Conservation (phyloP, 805 yeast genomes). For the Candida vaughaniae region DNA sequence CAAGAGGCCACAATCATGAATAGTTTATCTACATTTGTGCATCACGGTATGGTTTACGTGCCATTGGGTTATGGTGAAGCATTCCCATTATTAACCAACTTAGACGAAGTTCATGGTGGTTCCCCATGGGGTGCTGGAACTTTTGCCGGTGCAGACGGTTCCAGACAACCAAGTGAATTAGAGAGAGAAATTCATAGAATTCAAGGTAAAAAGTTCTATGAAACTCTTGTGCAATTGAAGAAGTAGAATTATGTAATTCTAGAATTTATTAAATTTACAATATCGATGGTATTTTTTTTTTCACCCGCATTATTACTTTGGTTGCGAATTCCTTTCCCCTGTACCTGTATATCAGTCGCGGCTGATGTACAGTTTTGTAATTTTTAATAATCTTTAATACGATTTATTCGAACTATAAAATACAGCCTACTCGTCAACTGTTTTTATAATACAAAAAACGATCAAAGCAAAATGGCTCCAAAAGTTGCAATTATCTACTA, state of each 20-base stretch:
- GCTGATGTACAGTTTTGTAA: too few species aligned
- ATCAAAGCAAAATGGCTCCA: constrained; percentile 5
- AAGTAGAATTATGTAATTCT: constrained; percentile 2
- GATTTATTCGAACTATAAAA: too few species aligned
- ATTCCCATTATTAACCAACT: constrained; percentile 52
- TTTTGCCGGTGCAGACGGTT: constrained; percentile 74
- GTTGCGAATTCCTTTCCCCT: too few species aligned
- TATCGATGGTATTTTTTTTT: too few species aligned
- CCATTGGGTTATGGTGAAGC: constrained; percentile 72
- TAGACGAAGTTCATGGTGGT: constrained; percentile 73
- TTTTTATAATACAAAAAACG: too few species aligned
- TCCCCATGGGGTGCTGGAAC: constrained; percentile 89
- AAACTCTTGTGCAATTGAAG: constrained; percentile 15
- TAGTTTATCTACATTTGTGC: constrained; percentile 62
- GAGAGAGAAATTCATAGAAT: constrained; percentile 62
- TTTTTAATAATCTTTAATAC: too few species aligned
- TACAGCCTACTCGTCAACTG: too few species aligned
- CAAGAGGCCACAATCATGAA: constrained; percentile 71
- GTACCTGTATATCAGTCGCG: too few species aligned
- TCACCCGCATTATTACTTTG: too few species aligned
- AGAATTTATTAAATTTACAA: too few species aligned
- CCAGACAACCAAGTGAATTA: constrained; percentile 61
- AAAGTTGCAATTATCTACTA: constrained; percentile 49
- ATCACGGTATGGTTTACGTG: constrained; percentile 78
- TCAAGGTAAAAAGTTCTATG: constrained; percentile 66